These are phyloP conservation scores for Lecanicillium sp. DNA, from an alignment of 2,329 filamentous ascomycete species.

Conservation along the genomic window DNA sequence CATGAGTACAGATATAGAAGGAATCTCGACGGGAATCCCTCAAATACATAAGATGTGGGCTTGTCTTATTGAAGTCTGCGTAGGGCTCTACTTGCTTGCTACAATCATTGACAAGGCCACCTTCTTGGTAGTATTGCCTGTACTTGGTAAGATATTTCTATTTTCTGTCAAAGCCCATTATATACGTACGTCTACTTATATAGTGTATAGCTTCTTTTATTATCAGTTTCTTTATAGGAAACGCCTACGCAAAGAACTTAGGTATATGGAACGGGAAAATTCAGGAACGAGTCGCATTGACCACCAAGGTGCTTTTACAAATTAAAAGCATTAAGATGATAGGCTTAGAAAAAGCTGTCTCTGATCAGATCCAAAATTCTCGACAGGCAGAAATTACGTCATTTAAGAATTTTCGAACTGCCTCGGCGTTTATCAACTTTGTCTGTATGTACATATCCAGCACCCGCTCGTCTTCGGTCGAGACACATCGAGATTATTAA, in stretches of 20 bases:
- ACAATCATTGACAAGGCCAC: slow-evolving; percentile 1
- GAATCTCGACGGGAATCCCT: background rate
- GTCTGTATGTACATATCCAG: too few species aligned
- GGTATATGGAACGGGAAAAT: background rate
- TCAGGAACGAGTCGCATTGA: slow-evolving; percentile 1
- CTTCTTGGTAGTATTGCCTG: slow-evolving; percentile 1
- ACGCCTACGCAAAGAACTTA: background rate
- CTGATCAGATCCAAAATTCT: background rate
- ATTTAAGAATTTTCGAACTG: background rate
- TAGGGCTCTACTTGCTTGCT: background rate
- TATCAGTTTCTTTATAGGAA: background rate
- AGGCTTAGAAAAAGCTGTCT: background rate
- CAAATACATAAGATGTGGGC: background rate
- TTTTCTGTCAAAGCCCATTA: too few species aligned
- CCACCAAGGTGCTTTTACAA: background rate
- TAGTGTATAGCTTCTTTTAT: too few species aligned
- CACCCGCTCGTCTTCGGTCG: too few species aligned
- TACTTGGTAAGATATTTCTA: background rate
- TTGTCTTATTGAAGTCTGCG: background rate
- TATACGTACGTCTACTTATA: too few species aligned
- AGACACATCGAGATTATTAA: too few species aligned
- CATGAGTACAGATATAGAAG: slow-evolving; percentile 6
- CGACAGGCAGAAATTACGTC: background rate
- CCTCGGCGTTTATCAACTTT: too few species aligned
- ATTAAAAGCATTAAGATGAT: slow-evolving; percentile 4